Evolutionary conservation across 106 monocot species (phyloP).

Genomic region (Allium cepa): DNA sequence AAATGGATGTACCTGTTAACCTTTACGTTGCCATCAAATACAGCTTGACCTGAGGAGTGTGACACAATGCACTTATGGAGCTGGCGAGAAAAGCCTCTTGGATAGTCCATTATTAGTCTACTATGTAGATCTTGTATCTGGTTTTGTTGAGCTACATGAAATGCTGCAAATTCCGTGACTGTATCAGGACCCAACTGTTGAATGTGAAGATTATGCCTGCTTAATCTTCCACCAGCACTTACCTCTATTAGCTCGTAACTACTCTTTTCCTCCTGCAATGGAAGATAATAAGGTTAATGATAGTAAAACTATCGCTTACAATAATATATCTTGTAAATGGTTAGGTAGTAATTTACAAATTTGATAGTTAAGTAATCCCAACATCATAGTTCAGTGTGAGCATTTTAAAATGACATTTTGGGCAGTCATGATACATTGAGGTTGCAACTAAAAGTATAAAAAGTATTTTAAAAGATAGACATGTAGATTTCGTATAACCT

Average conservation of each 20-base stretch:
- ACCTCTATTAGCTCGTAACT: slow-evolving; percentile 75
- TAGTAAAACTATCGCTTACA: not conserved
- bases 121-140: slow-evolving; percentile 98
- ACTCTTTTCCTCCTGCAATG: slow-evolving; percentile 57
- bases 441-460: too few relatives aligned
- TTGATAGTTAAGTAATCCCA: too few relatives aligned
- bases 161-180: slow-evolving; percentile 61
- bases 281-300: not conserved
- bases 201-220: slow-evolving; percentile 89
- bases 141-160: slow-evolving; percentile 63
- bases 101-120: slow-evolving; percentile 75
- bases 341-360: too few relatives aligned
- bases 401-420: too few relatives aligned
- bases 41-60: slow-evolving; percentile 51
- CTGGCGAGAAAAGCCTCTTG: slow-evolving; percentile 77
- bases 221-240: slow-evolving; percentile 70
- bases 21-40: slow-evolving; percentile 88
- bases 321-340: too few relatives aligned
- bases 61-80: slow-evolving; percentile 89
- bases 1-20: slow-evolving; percentile 61
- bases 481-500: too few relatives aligned
- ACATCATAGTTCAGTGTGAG: too few relatives aligned
- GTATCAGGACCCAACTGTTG: slow-evolving; percentile 87
- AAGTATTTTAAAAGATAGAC: too few relatives aligned
- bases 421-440: too few relatives aligned